phyloP scores from a whole-genome alignment of 768 basidiomycete genomes.

The Russula lepida region DNA sequence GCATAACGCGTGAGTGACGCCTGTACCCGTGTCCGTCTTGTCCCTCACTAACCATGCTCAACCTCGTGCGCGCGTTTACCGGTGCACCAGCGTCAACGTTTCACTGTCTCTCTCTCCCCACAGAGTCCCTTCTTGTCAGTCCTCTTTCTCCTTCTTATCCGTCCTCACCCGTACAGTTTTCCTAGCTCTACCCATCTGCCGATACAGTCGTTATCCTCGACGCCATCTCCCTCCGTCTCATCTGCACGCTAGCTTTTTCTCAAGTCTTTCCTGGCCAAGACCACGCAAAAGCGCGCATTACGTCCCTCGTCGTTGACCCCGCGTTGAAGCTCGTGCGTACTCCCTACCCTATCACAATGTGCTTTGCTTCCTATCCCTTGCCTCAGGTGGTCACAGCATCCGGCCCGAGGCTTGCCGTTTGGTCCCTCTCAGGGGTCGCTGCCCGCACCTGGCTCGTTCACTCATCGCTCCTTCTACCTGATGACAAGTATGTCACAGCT shows the following conservation, averaged over 20 bases:
- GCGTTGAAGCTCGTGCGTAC: constrained; percentile 72
- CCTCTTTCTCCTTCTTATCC: not conserved
- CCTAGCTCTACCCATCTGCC: constrained; percentile 63
- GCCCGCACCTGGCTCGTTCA: constrained; percentile 69
- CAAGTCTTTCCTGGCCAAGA: constrained; percentile 67
- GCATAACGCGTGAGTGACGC: constrained; percentile 2
- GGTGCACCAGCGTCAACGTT: constrained; percentile 48
- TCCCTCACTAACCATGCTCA: constrained; percentile 33
- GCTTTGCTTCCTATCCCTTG: not conserved
- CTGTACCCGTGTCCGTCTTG: not conserved
- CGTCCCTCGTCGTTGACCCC: constrained; percentile 61
- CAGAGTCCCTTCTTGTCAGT: constrained; percentile 54
- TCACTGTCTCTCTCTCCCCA: constrained; percentile 48
- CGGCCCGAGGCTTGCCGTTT: constrained; percentile 60
- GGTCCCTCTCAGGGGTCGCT: constrained; percentile 64
- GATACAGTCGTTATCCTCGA: constrained; percentile 64
- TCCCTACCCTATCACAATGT: not conserved
- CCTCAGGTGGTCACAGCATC: constrained; percentile 66
- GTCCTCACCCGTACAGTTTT: constrained; percentile 9
- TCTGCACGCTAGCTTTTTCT: constrained; percentile 68
- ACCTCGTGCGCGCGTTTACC: constrained; percentile 38
- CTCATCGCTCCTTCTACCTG: constrained; percentile 64
- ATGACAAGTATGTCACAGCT: constrained; percentile 45
- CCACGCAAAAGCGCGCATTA: constrained; percentile 39
- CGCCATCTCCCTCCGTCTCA: constrained; percentile 54